Percentiles rank a stretch among this genome's conserved stretches.
Evolutionary conservation across 2,329 filamentous ascomycete species (phyloP).

Genomic region (Sporothrix curviconia): DNA sequence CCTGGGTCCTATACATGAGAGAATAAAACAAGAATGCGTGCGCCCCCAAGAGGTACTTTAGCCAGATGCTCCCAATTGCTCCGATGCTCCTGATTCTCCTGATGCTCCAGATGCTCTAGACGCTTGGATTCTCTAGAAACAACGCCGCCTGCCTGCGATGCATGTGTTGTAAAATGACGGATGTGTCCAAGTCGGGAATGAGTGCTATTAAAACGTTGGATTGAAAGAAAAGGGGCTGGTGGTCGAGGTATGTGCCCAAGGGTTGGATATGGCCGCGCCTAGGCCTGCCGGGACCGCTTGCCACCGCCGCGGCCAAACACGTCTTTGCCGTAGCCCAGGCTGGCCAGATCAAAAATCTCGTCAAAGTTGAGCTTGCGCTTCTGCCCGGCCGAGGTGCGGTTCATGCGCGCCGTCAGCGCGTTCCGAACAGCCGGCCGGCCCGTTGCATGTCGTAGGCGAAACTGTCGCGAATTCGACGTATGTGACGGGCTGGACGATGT

Average conservation of each 20-base stretch:
- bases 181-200: too few relatives aligned
- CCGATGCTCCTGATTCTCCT: too few relatives aligned
- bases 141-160: not conserved
- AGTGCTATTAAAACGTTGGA: too few relatives aligned
- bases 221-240: not conserved
- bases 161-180: too few relatives aligned
- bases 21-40: not conserved
- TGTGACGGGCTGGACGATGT: constrained; percentile 3
- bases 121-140: not conserved
- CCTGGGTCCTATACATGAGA: too few relatives aligned
- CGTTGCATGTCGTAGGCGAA: constrained; percentile 19
- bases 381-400: constrained; percentile 55
- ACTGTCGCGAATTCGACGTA: constrained; percentile 4
- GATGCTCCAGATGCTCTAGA: too few relatives aligned
- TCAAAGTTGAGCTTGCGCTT: constrained; percentile 68
- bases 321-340: constrained; percentile 53
- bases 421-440: constrained; percentile 23
- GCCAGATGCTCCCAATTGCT: not conserved
- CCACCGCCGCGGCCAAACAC: constrained; percentile 39
- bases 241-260: too few relatives aligned
- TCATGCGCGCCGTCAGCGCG: constrained; percentile 38
- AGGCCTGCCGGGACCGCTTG: constrained; percentile 47
- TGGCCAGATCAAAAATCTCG: constrained; percentile 68
- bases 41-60: not conserved
- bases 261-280: too few relatives aligned